Evolutionary conservation across 163 green algal species (phyloP).

Genomic region (Prototheca wickerhamii): DNA sequence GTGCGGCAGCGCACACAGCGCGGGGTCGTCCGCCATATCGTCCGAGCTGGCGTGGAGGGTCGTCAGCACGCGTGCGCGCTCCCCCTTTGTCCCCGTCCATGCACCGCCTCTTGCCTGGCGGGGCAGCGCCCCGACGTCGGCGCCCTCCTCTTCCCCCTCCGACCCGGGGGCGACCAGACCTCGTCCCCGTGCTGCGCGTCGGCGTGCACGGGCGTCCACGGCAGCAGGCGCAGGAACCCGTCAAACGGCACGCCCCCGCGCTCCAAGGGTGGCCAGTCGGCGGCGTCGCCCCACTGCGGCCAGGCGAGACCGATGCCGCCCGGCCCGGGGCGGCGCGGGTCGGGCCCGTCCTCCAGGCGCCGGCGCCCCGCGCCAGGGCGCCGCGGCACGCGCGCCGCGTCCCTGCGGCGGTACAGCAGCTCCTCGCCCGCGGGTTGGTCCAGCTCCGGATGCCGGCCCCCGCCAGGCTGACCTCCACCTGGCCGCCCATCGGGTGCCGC

Average conservation of each 20-base stretch:
- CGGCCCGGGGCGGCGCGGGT: neutral
- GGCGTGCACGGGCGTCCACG: constrained; percentile 36
- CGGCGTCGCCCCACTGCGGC: constrained; percentile 25
- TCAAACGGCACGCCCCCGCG: constrained; percentile 20
- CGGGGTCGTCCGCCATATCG: neutral
- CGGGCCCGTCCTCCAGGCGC: neutral
- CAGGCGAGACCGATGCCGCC: constrained; percentile 33
- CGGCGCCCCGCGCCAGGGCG: neutral
- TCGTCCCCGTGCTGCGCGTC: neutral
- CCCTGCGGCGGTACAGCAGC: too few species aligned
- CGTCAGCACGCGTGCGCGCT: too few species aligned
- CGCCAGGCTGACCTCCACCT: constrained; percentile 13
- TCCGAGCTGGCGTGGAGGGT: neutral
- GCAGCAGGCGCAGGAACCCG: constrained; percentile 30
- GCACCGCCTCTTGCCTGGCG: too few species aligned
- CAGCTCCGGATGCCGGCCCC: neutral
- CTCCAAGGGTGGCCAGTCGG: too few species aligned
- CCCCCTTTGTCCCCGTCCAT: neutral
- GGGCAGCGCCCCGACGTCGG: too few species aligned
- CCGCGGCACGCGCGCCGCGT: neutral
- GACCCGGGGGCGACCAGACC: too few species aligned
- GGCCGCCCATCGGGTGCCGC: constrained; percentile 30
- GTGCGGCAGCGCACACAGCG: constrained; percentile 19
- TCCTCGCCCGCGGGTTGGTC: neutral
- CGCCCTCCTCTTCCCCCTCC: neutral